Evolutionary conservation across 2,329 filamentous ascomycete species (phyloP).

Genomic region (Lachnellula hyalina): DNA sequence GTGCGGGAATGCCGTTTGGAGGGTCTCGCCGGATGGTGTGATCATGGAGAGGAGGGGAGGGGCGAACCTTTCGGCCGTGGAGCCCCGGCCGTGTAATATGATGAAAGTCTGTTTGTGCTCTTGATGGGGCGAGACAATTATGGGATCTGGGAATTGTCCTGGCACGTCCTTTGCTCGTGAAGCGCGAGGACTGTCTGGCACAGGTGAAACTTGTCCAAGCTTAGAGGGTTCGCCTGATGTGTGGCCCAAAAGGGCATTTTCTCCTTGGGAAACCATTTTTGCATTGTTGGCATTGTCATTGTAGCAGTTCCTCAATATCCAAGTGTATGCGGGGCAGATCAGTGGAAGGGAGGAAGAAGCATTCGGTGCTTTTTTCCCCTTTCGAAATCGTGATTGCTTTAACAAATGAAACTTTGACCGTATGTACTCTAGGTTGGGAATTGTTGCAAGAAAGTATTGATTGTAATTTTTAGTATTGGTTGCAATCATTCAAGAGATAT

Average conservation of each 20-base stretch:
- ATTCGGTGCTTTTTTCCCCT: no score
- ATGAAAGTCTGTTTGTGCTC: conserved; percentile 42
- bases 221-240: not conserved
- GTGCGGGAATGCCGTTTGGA: conserved; percentile 36
- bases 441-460: no score
- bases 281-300: not conserved
- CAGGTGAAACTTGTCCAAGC: not conserved
- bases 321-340: no score
- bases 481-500: no score
- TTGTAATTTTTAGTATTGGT: no score
- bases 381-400: no score
- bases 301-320: not conserved
- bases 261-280: not conserved
- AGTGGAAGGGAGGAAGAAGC: no score
- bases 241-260: not conserved
- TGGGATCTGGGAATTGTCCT: conserved; percentile 12
- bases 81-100: conserved; percentile 46
- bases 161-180: not conserved
- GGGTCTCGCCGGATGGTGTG: conserved; percentile 18
- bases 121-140: conserved; percentile 8
- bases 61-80: conserved; percentile 37
- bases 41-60: conserved; percentile 33
- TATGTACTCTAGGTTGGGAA: no score
- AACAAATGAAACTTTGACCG: no score
- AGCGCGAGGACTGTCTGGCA: not conserved